Evolutionary conservation across 2,329 filamentous ascomycete genomes (phyloP), one percentile per base, ranked within the genome.

Genomic region (Pestalotiopsis sp.): DNA sequence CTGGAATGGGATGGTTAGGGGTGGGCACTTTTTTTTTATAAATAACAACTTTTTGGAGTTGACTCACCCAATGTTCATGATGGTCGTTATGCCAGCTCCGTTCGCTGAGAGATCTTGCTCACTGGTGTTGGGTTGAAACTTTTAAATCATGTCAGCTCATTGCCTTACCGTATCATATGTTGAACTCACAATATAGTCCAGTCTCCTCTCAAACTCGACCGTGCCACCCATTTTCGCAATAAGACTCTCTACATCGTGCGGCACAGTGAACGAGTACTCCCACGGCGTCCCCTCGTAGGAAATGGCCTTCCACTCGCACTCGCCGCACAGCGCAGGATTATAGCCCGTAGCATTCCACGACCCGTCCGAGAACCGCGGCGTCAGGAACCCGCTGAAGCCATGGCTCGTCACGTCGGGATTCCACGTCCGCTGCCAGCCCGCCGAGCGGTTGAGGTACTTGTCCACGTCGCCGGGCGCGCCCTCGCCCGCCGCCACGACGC

Each of bases 261-360:
- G 84, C 3, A 86, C 83, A 3, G 85, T 86, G 79, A 87, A 87
- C 27, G 82, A 85, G 77, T 91, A 90, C 64, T 87, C 85, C 69
- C 77, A 77, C 0, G 76, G 71, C 6, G 75, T 71, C 14, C 45
- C 67, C 49, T 68, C 71, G 70, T n/a, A 74, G 23, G 9, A 65
- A 61, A 63, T 69, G 38, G 3, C 67, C 27, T 11, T 68, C 67
- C 67, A 68, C 39, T 64, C 71, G 41, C 68, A 69, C 25, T 25
- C 59, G 3, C 65, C 68, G 45, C 68, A 69, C 17, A 63, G 65
- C n/a, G 45, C 64, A 0, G 64, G 64, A 31, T 69, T 66, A 49
- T 69, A 69, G 17, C 6, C 23, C 25, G 23, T 38, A 58, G 49
- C 23, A 41, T 38, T 71, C 75, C 71, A 67, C 3, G 14, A 14